Evolutionary conservation across 208 protist genomes (phyloP), one percentile per base, ranked within the genome.

Genomic region (Trypanosoma conorhini): DNA sequence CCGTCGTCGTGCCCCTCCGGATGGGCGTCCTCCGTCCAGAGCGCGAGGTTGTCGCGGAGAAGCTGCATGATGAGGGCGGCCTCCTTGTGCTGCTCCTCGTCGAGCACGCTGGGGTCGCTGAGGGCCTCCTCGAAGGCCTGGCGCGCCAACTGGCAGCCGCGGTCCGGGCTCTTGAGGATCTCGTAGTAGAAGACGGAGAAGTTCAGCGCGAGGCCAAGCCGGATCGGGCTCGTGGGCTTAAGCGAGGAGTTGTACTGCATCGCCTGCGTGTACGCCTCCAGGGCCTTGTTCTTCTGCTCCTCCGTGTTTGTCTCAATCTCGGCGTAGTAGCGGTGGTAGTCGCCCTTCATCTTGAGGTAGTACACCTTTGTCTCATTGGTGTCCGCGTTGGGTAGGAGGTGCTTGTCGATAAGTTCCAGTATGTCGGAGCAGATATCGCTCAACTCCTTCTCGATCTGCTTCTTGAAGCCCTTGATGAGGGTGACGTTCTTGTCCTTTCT

Each of bases 151-250:
- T 97, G 80, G 82, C 97, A 99, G 54, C 98, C 98, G 78, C 91
- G 88, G 62, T 99, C 97, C 38, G 97, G 97, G 52, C 86, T 89
- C 72, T 99, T 99, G 22, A 99, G 79, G 77, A 99, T 99, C 86
- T 99, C 98, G 85, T 99, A 99, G 82, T 99, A 99, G 83, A 99
- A 99, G 42, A 99, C 98, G 50, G 98, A 99, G 83, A 99, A 99
- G 94, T 99, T 99, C 28, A 99, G 94, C 17, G 98, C 99, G 46
- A 99, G 98, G 66, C 99, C 98, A 30, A 99, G 95, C 67, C 98
- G 96, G 76, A 99, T 99, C 44, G 99, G 98, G 74, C 99, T 94
- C 28, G 98, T 93, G 4, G 87, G 80, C 81, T 94, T 91, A 62
- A 97, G 82, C 40, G 89, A 82, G 48, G 65, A n/a, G 56, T 85